Evolutionary conservation across 305 asterid species (phyloP).

Genomic region (Coffea humblotiana): DNA sequence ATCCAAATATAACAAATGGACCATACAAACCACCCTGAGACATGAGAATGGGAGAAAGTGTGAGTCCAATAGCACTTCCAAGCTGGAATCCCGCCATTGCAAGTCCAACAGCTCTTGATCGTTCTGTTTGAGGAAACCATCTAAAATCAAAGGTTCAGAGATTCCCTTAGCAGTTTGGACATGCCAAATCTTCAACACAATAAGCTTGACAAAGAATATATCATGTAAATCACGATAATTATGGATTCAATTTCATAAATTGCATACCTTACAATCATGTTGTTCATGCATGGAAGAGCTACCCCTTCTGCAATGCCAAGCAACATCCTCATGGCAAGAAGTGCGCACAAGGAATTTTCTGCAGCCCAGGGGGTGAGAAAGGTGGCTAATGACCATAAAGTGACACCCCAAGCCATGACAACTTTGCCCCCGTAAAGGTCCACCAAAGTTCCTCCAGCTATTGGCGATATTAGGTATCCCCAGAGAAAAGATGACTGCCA

Average conservation of each 20-base stretch:
- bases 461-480: constrained; percentile 97
- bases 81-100: constrained; percentile 99
- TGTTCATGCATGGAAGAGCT: constrained; percentile 99
- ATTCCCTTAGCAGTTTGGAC: constrained; percentile 2
- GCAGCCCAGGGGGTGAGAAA: constrained; percentile 96
- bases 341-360: constrained; percentile 61
- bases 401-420: constrained; percentile 98
- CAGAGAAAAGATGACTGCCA: constrained; percentile 99
- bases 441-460: constrained; percentile 92
- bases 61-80: constrained; percentile 97
- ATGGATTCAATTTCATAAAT: not conserved
- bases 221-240: constrained; percentile 3
- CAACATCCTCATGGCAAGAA: constrained; percentile 74
- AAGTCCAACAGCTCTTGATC: constrained; percentile 95
- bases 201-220: not conserved
- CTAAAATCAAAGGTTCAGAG: constrained; percentile 36
- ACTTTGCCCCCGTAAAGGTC: constrained; percentile 89
- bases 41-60: constrained; percentile 94
- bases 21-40: constrained; percentile 88
- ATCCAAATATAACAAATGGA: constrained; percentile 91
- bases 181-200: not conserved
- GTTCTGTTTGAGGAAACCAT: constrained; percentile 94
- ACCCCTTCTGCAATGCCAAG: constrained; percentile 97
- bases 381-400: constrained; percentile 93
- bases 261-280: constrained; percentile 78